These are phyloP conservation scores for Hypholoma fasciculare DNA, from an alignment of 768 basidiomycete genomes.

Conservation along the genomic window DNA sequence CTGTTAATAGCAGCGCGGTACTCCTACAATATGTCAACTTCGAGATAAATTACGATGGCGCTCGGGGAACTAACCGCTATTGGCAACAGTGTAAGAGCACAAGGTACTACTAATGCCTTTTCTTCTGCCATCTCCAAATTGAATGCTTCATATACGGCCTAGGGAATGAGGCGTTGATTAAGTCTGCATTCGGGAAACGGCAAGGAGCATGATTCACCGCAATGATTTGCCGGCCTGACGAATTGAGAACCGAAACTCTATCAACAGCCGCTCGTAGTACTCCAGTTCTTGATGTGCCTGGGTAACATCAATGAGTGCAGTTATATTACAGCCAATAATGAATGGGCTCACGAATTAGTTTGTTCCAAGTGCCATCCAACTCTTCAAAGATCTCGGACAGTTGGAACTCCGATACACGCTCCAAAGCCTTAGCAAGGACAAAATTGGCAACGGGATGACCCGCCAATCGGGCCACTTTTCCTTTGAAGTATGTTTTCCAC, in stretches of 20 bases:
- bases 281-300: constrained; percentile 73
- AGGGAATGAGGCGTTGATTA: not conserved
- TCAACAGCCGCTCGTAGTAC: constrained; percentile 79
- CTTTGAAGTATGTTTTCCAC: constrained; percentile 79
- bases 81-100: constrained; percentile 57
- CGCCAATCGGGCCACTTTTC: constrained; percentile 71
- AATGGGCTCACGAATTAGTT: constrained; percentile 54
- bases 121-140: constrained; percentile 50
- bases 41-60: not conserved
- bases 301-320: not conserved
- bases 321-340: not conserved
- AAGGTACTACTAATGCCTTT: constrained; percentile 58
- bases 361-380: constrained; percentile 56
- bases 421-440: constrained; percentile 80
- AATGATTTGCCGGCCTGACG: constrained; percentile 48
- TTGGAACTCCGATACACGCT: constrained; percentile 56
- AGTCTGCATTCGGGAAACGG: not conserved
- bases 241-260: constrained; percentile 50
- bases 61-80: constrained; percentile 39
- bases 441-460: constrained; percentile 94
- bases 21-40: constrained; percentile 20
- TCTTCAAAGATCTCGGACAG: constrained; percentile 60
- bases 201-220: constrained; percentile 45
- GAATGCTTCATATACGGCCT: constrained; percentile 67
- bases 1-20: constrained; percentile 21